Base-by-base conservation (phyloP, 202 grass and related monocot genomes). In the Dendrocalamus latiflorus region DNA sequence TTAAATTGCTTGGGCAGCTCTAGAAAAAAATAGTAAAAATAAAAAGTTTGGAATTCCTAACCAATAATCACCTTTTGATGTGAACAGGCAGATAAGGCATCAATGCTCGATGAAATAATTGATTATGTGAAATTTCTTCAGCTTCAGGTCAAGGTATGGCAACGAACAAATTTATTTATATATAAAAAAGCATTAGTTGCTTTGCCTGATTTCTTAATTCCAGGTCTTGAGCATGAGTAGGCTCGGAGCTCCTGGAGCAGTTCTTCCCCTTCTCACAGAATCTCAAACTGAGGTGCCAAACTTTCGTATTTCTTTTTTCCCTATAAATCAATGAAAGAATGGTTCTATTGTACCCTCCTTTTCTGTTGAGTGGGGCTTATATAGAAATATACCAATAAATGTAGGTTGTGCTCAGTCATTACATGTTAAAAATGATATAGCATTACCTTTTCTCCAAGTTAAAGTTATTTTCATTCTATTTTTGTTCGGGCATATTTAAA, bases 141-240 rank as follows among this genome's bases (percentile, higher is more conserved):
- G 79, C 86, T 90, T 61, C 93, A 93, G 87, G 93, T 93, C 60
- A 93, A 96, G 88, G 93, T 96, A 88, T 62, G 69, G 5, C 11
- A 44, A 37, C 38, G 42, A 28, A 81, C 63, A 79, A 44, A 17
- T 57, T 61, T 80, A 65, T 75, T 41, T 55, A 79, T 28, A n/a
- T n/a, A 64, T 34, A 38, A 20, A 41, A 10, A 28, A 65, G 36
- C 41, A 51, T 17, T 41, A 16, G 65, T 74, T 37, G 20, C 25
- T 86, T 79, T 60, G 20, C 15, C 16, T 59, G 64, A 75, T 79
- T 51, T 70, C 45, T 64, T 63, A 24, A 77, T 75, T 88, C 39
- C 76, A 95, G 93, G 90, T 96, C 30, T 90, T 96, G 73, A 96
- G 93, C 78, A 96, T 87, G 90, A 96, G 93, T 72, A 85, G 93